Conservation (phyloP, 2,329 filamentous ascomycete species). For the Sarocladium oryzae region DNA sequence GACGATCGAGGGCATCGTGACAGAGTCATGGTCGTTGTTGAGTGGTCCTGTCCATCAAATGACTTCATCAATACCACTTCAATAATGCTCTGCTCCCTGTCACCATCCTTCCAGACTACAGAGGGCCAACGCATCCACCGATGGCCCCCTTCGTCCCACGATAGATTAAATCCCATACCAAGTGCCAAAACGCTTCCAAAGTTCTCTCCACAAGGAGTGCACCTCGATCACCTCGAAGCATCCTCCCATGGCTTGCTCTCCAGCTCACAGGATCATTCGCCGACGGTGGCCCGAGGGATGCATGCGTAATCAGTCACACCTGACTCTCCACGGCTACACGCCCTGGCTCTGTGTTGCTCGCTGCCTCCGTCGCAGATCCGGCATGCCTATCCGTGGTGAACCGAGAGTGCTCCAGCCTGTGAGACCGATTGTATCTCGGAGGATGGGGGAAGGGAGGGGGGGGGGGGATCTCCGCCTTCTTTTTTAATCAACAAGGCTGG, state of each 20-base stretch:
- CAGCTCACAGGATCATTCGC: not conserved
- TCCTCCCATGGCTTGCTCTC: not conserved
- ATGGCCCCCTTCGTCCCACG: slow-evolving; percentile 7
- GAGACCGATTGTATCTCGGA: not conserved
- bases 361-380: slow-evolving; percentile 7
- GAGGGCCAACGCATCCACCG: not conserved
- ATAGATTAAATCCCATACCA: slow-evolving; percentile 8
- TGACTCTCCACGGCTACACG: too few relatives aligned
- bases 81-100: not conserved
- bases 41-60: too few relatives aligned
- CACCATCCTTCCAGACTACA: not conserved
- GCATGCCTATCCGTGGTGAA: not conserved
- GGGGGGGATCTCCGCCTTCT: too few relatives aligned
- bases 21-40: too few relatives aligned
- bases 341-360: too few relatives aligned
- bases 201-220: not conserved
- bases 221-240: not conserved
- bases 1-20: too few relatives aligned
- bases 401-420: not conserved
- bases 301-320: too few relatives aligned
- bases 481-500: slow-evolving; percentile 7
- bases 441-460: too few relatives aligned
- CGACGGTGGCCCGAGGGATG: not conserved
- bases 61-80: slow-evolving; percentile 3
- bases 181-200: not conserved